Percentiles rank a stretch among this genome's conserved stretches.
These are phyloP conservation scores for Saccharum spontaneum DNA, from an alignment of 176 grass and related monocot species.

Conservation along the genomic window DNA sequence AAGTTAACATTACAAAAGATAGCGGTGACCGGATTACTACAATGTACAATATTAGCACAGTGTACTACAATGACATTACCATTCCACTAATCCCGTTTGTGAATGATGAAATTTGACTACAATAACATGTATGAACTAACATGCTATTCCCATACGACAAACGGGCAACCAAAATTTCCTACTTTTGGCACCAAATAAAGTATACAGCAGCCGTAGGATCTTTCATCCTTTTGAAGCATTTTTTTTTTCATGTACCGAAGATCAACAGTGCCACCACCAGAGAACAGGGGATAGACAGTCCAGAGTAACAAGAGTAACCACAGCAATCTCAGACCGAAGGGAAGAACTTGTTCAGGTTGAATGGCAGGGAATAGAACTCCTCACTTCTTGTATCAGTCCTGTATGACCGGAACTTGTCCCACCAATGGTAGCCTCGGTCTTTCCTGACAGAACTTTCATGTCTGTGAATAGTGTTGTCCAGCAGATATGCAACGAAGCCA, in stretches of 20 bases:
- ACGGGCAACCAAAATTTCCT: conserved; percentile 42
- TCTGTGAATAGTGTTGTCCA: conserved; percentile 88
- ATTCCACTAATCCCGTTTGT: not conserved
- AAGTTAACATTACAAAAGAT: conserved; percentile 3
- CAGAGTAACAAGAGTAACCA: conserved; percentile 12
- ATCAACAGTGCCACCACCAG: conserved; percentile 26
- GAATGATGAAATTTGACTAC: not conserved
- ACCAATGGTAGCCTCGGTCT: conserved; percentile 93
- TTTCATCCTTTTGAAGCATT: not conserved
- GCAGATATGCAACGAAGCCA: conserved; percentile 77
- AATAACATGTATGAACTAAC: conserved; percentile 2
- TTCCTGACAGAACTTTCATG: conserved; percentile 51
- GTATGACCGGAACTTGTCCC: conserved; percentile 92
- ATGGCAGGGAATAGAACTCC: conserved; percentile 94
- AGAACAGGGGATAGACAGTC: conserved; percentile 34
- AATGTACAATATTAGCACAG: not conserved
- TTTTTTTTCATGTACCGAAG: conserved; percentile 38
- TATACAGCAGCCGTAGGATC: conserved; percentile 41
- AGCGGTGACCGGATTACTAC: conserved; percentile 5
- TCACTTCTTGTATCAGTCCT: conserved; percentile 75
- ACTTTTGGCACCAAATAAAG: conserved; percentile 27
- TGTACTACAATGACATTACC: conserved; percentile 5
- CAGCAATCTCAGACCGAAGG: conserved; percentile 73
- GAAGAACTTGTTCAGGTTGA: conserved; percentile 97
- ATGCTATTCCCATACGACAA: conserved; percentile 23